phyloP scores from a whole-genome alignment of 305 asterid species.

The Striga hermonthica region DNA sequence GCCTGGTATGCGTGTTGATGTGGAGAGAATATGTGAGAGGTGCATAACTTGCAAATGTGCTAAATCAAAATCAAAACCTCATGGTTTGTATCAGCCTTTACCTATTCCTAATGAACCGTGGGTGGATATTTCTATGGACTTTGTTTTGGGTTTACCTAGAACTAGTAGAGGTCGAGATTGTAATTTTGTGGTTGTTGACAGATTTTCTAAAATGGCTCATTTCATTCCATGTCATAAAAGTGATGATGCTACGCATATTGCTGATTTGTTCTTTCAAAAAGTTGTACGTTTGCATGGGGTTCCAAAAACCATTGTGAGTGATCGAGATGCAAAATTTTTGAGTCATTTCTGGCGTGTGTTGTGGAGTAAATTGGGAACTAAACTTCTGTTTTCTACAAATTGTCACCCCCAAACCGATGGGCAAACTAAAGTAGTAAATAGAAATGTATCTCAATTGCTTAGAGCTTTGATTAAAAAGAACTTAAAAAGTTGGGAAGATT shows the following conservation, averaged over 20 bases:
- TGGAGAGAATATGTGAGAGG: not conserved
- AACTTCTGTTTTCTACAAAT: not conserved
- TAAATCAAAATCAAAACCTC: constrained; percentile 2
- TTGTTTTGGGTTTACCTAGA: constrained; percentile 1
- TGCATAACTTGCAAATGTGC: not conserved
- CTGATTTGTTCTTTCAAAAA: not conserved
- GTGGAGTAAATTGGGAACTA: not conserved
- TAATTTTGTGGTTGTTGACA: not conserved
- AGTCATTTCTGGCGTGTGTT: not conserved
- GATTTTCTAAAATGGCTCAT: constrained; percentile 1
- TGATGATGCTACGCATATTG: not conserved
- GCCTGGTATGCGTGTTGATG: constrained; percentile 1
- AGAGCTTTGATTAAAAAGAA: not conserved
- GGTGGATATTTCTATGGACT: constrained; percentile 1
- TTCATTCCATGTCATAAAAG: not conserved
- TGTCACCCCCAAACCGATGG: not conserved
- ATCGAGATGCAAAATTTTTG: not conserved
- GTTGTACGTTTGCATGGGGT: not conserved
- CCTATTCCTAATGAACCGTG: not conserved
- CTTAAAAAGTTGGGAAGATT: not conserved
- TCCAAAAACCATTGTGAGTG: not conserved
- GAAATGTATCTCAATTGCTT: not conserved
- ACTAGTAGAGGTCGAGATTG: not conserved
- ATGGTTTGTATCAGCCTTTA: not conserved
- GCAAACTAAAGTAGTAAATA: not conserved